Conservation (phyloP, 176 grass and related monocot species). For the Dactylis glomerata region DNA sequence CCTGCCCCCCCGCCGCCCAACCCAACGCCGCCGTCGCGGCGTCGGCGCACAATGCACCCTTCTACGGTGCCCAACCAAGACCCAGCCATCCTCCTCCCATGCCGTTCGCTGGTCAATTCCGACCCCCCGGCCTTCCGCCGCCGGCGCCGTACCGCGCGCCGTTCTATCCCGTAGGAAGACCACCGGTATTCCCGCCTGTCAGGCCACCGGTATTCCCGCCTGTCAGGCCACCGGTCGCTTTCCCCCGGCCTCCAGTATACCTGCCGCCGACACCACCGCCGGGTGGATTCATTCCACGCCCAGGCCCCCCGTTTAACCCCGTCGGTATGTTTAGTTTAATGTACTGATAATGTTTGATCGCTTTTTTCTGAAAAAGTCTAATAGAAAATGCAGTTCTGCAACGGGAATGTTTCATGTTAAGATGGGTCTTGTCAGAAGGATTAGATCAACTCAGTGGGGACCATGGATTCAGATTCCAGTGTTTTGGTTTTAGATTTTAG, state of each 20-base stretch:
- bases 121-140: slow-evolving; percentile 23
- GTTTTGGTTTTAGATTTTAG: not conserved
- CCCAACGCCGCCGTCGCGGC: not conserved
- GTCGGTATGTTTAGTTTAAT: not conserved
- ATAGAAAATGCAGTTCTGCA: not conserved
- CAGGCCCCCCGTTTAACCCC: not conserved
- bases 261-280: not conserved
- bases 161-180: slow-evolving; percentile 3
- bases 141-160: slow-evolving; percentile 24
- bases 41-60: not conserved
- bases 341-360: not conserved
- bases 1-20: not conserved
- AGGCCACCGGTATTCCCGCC: slow-evolving; percentile 11
- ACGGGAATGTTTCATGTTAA: not conserved
- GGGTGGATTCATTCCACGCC: not conserved
- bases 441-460: not conserved
- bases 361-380: not conserved
- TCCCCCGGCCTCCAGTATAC: slow-evolving; percentile 15
- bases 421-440: not conserved
- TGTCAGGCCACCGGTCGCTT: not conserved
- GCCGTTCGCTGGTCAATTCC: slow-evolving; percentile 22
- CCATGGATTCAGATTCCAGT: not conserved
- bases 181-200: not conserved
- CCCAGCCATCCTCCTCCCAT: slow-evolving; percentile 12
- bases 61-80: not conserved